Evolutionary conservation across 1,284 basidiomycete species (phyloP).

Genomic region (Mycena citricolor): DNA sequence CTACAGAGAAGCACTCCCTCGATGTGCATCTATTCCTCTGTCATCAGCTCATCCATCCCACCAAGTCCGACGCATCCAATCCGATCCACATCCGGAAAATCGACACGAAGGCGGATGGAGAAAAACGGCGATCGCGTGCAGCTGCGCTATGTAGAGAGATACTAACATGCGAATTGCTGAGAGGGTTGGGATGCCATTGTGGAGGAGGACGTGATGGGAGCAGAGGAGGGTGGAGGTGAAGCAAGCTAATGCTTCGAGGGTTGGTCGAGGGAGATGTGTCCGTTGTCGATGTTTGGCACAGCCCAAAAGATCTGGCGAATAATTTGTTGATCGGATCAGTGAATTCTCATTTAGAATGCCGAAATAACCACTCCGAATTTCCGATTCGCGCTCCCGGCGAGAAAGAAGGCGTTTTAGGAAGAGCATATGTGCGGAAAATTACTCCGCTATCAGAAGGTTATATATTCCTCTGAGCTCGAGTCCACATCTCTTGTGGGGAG

Average conservation of each 20-base stretch:
- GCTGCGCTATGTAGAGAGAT: constrained; percentile 13
- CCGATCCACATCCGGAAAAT: constrained; percentile 3
- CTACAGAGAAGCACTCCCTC: not conserved
- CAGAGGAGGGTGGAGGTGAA: constrained; percentile 47
- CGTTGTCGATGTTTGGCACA: too few species aligned
- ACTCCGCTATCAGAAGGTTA: too few species aligned
- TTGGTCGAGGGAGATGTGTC: constrained; percentile 11
- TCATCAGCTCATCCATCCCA: not conserved
- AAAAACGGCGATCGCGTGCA: constrained; percentile 1
- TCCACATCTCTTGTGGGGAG: too few species aligned
- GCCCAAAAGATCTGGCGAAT: too few species aligned
- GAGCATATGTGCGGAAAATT: too few species aligned
- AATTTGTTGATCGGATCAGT: too few species aligned
- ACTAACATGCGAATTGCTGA: constrained; percentile 81
- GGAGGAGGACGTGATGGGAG: constrained; percentile 33
- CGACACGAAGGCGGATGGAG: constrained; percentile 8
- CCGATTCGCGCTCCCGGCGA: too few species aligned
- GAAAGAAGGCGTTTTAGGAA: too few species aligned
- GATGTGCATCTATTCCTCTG: not conserved
- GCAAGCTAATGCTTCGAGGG: constrained; percentile 78
- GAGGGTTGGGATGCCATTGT: constrained; percentile 65
- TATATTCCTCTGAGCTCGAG: too few species aligned
- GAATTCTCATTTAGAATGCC: too few species aligned
- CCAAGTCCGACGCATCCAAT: not conserved
- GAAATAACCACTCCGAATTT: too few species aligned